Evolutionary conservation across 192 early-diverging fungal species (phyloP), one percentile per base, ranked within the genome.

Genomic region (Spizellomyces punctatus): DNA sequence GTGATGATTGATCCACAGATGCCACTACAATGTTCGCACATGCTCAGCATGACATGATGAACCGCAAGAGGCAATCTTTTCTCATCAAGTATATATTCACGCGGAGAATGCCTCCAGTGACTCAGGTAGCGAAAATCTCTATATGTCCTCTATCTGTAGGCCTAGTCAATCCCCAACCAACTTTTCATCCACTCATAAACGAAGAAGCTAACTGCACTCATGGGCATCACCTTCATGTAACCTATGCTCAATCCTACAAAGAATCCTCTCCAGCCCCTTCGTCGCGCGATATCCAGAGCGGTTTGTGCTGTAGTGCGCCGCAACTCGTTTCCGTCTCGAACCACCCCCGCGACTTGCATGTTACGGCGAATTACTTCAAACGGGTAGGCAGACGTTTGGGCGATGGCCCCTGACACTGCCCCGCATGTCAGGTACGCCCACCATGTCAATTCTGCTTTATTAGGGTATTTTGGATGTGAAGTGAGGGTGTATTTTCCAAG

Each of bases 241-340:
- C 96, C 96, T 76, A 99, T 99, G 41, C 89, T 94, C 55, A 99
- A 81, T n/a, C 96, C 96, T 10, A 99, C 94, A 87, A 90, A 99
- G 78, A 97, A 96, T 7, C 96, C 96, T 41, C 87, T 84, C 54
- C 86, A 77, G 22, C 95, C 95, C 21, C 83, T 83, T 46, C 76
- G 74, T 45, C 61, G 55, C 76, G 88, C 93, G 61, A 99, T 91
- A 6, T 79, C 78, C 49, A 73, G 77, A 4, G 83, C 82, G 14
- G 91, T 91, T 44, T 88, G 81, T 64, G 64, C 65, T 22, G 82
- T 86, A 10, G 69, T 61, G 7, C 67, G 61, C 66, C 79, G 78
- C 47, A 58, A 46, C 5, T 43, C 44, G 22, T 22, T 49, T 9
- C 67, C 56, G 12, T 41, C 47, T n/a, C 36, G 27, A n/a, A 75